phyloP scores from a whole-genome alignment of 139 green algal species.

The Tetradesmus lagerheimii region DNA sequence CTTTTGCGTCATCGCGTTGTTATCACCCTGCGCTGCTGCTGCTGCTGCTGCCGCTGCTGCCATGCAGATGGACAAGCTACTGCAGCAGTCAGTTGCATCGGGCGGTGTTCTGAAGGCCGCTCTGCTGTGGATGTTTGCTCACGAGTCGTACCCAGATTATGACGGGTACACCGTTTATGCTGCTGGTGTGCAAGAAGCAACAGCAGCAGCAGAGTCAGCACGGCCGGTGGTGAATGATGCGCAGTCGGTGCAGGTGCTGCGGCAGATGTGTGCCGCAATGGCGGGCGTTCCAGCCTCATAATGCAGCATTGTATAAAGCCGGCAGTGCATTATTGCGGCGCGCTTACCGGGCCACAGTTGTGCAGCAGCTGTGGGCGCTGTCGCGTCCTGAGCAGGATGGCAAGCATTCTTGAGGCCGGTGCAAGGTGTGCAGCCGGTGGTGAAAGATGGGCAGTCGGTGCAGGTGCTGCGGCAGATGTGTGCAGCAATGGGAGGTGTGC shows the following conservation, averaged over 20 bases:
- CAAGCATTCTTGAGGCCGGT: not conserved
- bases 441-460: conserved; percentile 3
- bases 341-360: too few species aligned
- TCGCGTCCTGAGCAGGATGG: too few species aligned
- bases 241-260: conserved; percentile 4
- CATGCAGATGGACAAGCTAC: not conserved
- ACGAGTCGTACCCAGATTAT: conserved; percentile 70
- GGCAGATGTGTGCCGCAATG: not conserved
- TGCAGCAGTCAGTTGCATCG: not conserved
- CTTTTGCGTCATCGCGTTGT: too few species aligned
- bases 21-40: too few species aligned
- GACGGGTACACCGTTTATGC: conserved; percentile 74
- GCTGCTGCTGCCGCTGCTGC: not conserved
- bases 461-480: conserved; percentile 5
- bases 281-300: not conserved
- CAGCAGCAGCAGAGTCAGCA: not conserved
- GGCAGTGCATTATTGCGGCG: too few species aligned
- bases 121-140: conserved; percentile 67
- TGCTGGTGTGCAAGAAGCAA: not conserved
- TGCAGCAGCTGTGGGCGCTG: not conserved
- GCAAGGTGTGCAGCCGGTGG: not conserved
- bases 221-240: conserved; percentile 22
- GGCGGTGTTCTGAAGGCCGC: conserved; percentile 25
- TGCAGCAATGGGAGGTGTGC: not conserved
- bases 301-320: too few species aligned